Evolutionary conservation across 2,329 filamentous ascomycete genomes (phyloP).

Genomic region (Gremmenia infestans): DNA sequence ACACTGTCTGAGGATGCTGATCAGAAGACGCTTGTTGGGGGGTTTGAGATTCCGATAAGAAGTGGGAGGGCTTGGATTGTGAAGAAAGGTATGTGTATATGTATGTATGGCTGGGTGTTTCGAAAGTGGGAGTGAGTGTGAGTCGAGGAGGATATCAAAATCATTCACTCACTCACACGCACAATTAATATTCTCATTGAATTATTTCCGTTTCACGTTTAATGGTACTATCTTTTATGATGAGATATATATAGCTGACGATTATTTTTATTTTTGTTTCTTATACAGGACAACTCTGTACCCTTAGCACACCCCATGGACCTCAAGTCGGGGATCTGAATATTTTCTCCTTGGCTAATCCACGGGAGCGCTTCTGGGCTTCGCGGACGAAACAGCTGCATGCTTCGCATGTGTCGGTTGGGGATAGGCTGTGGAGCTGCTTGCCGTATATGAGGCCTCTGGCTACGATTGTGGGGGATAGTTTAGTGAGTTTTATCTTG

Average conservation of each 20-base stretch:
- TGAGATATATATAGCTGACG: neutral
- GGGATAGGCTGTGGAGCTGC: conserved; percentile 72
- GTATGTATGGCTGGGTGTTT: neutral
- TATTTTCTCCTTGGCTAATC: conserved; percentile 72
- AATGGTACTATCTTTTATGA: no score
- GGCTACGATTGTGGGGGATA: conserved; percentile 65
- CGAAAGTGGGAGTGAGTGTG: neutral
- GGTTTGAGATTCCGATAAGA: conserved; percentile 65
- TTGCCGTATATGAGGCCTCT: conserved; percentile 73
- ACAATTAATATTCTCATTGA: neutral
- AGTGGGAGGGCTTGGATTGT: conserved; percentile 71
- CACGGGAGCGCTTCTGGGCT: conserved; percentile 79
- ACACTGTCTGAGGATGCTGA: conserved; percentile 11
- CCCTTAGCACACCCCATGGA: conserved; percentile 70
- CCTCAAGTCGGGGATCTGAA: conserved; percentile 81
- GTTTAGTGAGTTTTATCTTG: conserved; percentile 35
- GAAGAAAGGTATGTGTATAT: conserved; percentile 33
- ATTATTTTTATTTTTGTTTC: neutral
- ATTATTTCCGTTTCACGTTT: neutral
- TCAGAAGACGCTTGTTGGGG: conserved; percentile 32
- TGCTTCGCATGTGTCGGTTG: conserved; percentile 64
- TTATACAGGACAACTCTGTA: conserved; percentile 56
- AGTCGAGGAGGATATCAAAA: neutral
- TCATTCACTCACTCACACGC: no score
- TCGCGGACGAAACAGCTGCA: conserved; percentile 74